phyloP scores from a whole-genome alignment of 169 alveolate genomes.

The Toxoplasma gondii region DNA sequence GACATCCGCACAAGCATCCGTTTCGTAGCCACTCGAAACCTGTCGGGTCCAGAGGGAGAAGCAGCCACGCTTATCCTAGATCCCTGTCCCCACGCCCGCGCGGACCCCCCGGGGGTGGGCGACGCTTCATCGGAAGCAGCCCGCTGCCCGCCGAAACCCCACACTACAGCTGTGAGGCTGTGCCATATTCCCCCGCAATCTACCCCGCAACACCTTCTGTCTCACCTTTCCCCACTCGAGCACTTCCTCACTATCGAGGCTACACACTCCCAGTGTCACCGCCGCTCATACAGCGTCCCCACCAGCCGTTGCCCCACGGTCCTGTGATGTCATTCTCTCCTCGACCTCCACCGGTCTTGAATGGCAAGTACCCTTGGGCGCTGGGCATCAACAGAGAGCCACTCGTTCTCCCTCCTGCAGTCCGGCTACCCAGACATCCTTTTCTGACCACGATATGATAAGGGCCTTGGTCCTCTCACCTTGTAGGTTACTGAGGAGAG shows the following conservation, averaged over 20 bases:
- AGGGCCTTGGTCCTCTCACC: background rate
- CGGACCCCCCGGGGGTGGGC: conserved; percentile 9
- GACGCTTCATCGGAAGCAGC: background rate
- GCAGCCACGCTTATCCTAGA: background rate
- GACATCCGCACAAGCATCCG: background rate
- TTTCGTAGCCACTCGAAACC: background rate
- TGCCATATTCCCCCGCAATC: background rate
- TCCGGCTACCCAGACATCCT: background rate
- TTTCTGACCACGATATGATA: background rate
- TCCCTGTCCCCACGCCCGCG: background rate
- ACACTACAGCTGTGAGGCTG: background rate
- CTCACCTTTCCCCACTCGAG: background rate
- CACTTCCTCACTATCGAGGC: background rate
- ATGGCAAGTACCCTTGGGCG: background rate
- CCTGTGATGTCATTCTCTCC: background rate
- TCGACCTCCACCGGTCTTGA: background rate
- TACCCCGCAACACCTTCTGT: background rate
- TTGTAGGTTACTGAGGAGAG: background rate
- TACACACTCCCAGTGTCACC: background rate
- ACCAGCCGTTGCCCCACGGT: background rate
- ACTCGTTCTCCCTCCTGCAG: background rate
- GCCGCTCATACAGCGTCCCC: background rate
- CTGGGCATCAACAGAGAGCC: background rate
- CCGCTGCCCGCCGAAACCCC: conserved; percentile 3
- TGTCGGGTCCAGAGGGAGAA: background rate